Base-by-base conservation (phyloP, 148 eudicot genomes). In the Pouteria glomerata region DNA sequence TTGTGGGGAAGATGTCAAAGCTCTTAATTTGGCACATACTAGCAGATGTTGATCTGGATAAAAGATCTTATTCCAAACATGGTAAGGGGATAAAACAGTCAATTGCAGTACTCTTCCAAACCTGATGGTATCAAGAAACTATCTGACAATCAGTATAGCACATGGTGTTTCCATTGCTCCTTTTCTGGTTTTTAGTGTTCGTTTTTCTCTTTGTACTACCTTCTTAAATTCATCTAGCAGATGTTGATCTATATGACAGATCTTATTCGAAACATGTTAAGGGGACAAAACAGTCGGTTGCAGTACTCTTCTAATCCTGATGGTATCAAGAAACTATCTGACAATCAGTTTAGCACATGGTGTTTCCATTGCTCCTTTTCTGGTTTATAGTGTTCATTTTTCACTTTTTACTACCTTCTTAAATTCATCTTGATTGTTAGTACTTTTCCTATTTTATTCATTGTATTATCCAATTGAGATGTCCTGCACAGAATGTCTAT, bases 401-500 rank as follows among this genome's bases (percentile, higher is more conserved):
- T 59, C 51, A 26, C 47, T 37, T 62, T 62, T 26, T 62, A 37
- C 27, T 35, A 16, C 52, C 15, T 21, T 62, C 37, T 15, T 26
- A 33, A 30, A 21, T 50, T 62, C 13, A 24, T 64, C 52, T 41
- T 16, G 63, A 18, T 50, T 34, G 18, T 35, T 73, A 16, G 30
- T 58, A 57, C 65, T 14, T 31, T 52, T 19, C 70, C 23, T 62
- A 29, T 37, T 70, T 50, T 2, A 24, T 68, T 24, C n/a, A 19
- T 45, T 21, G 52, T 23, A 57, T 24, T 44, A 29, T 47, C n/a
- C 23, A 52, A 35, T 71, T 72, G 71, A 68, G 69, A 70, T 87
- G 57, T 78, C 39, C 19, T 80, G 65, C 69, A 74, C 89, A 93
- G 94, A 63, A 88, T 90, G 96, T 85, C 97, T 35, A 74, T 93